These are phyloP conservation scores for Sorghum bicolor DNA, from an alignment of 176 grass and related monocot genomes.

Conservation along the genomic window Sorghum_bicolor_NCBIv3 NC_012878.2:55724501-55725000, in stretches of 20 bases:
- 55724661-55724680: neutral
- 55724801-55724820: conserved; percentile 88
- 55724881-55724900: neutral
- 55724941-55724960: neutral
- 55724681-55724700: neutral
- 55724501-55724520: neutral
- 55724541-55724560: conserved; percentile 54
- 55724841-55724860: conserved; percentile 20
- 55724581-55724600: conserved; percentile 65
- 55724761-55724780: conserved; percentile 95
- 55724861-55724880: neutral
- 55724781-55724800: conserved; percentile 83
- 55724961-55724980: neutral
- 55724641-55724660: conserved; percentile 82
- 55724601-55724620: conserved; percentile 84
- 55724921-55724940: neutral
- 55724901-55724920: conserved; percentile 11
- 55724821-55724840: conserved; percentile 53
- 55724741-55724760: conserved; percentile 46
- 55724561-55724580: conserved; percentile 50
- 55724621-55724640: conserved; percentile 90
- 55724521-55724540: neutral
- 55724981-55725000: neutral
- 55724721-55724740: neutral
- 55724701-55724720: neutral